phyloP scores from a whole-genome alignment of 129 eudicot genomes.

The Smallanthus sonchifolius region DNA sequence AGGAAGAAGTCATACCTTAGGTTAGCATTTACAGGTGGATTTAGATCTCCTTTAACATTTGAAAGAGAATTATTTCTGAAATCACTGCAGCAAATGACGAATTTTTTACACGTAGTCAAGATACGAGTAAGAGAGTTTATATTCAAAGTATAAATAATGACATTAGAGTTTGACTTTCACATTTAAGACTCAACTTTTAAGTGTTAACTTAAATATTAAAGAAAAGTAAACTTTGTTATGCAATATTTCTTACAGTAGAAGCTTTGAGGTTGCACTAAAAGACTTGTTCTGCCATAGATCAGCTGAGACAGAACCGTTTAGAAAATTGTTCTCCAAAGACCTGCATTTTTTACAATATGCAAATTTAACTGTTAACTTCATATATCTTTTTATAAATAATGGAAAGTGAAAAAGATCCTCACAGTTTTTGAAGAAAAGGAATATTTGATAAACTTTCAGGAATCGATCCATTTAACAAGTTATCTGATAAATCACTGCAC shows the following conservation, averaged over 20 bases:
- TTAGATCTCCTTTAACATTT: conserved; percentile 46
- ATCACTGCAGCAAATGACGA: conserved; percentile 45
- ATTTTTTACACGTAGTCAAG: not conserved
- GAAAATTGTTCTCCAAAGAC: conserved; percentile 52
- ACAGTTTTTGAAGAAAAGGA: conserved; percentile 72
- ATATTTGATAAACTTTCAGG: conserved; percentile 61
- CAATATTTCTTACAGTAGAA: conserved; percentile 54
- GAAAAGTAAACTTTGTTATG: not conserved
- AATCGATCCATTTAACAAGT: conserved; percentile 59
- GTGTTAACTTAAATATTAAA: not conserved
- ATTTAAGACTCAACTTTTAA: not conserved
- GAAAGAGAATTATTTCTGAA: conserved; percentile 55
- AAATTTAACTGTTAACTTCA: not conserved
- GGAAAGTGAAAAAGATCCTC: conserved; percentile 22
- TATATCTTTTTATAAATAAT: not conserved
- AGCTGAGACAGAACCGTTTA: conserved; percentile 61
- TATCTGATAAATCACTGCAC: conserved; percentile 64
- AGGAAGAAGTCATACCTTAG: conserved; percentile 43
- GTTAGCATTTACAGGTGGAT: conserved; percentile 64
- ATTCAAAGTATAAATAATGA: not conserved
- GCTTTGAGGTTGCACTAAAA: conserved; percentile 48
- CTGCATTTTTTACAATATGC: conserved; percentile 33
- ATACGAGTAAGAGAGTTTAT: not conserved
- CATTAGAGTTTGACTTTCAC: not conserved
- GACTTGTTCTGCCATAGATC: conserved; percentile 56